Base-by-base conservation (phyloP, 805 yeast species). In the Starmerella scarabaei region DNA sequence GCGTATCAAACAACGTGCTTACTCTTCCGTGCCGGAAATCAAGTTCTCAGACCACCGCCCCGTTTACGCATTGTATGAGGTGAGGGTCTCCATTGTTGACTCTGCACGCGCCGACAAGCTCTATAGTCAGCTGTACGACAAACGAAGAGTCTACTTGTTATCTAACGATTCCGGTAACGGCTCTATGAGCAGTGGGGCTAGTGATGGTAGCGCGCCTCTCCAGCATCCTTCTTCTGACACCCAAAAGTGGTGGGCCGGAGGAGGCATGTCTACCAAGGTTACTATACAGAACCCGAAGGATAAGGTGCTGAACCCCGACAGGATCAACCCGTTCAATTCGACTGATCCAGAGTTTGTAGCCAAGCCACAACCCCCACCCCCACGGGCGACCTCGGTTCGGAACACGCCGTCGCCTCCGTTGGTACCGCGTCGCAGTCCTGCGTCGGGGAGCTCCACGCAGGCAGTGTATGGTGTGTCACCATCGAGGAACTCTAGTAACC, bases 241-340 rank as follows among this genome's bases (percentile, higher is more conserved):
- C 12, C 63, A 69, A 18, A 82, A 83, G 58, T 91, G 98, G 98
- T 91, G 98, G 98, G 66, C 83, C 15, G 77, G 79, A 12, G 77
- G 77, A 9, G 88, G 91, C 0, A 67, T 69, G 43, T 71, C 77
- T 11, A 85, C 86, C 2, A 83, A 78, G 53, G 79, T 88, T 4
- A 69, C 69, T 31, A 53, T 75, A 26, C 59, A 55, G 7, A 59
- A 63, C 4, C 71, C 71, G 1, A 55, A 53, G 3, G 63, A 61
- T 41, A 61, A 61, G 48, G 63, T 74, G 21, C 64, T 86, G 33
- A 91, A 91, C 53, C 93, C 94, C 0, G 59, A 63, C 9, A 62
- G 71, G 42, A 75, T 80, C 1, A 62, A 65, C 3, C 88, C 91
- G 54, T 97, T 97, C 18, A 51, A 48, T 7, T 31, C 44, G 16